These are phyloP conservation scores for Castanea mollissima DNA, from an alignment of 306 rosid species.

Conservation along the genomic window DNA sequence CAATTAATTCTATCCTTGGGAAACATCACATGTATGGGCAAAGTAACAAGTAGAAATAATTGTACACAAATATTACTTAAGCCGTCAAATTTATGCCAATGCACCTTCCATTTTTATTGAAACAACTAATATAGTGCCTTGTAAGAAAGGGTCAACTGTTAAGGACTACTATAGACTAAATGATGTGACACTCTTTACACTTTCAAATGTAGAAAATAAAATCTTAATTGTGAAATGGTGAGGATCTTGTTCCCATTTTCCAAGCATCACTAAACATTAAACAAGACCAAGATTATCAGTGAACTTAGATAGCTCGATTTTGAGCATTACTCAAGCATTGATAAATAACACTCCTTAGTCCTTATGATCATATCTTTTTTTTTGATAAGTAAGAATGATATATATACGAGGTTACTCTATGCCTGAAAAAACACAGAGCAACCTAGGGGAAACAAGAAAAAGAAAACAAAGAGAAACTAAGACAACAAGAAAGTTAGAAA, in stretches of 20 bases:
- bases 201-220: not conserved
- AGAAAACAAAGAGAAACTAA: too few species aligned
- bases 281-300: not conserved
- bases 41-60: not conserved
- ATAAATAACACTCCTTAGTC: not conserved
- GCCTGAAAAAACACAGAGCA: too few species aligned
- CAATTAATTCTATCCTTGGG: not conserved
- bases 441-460: too few species aligned
- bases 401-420: too few species aligned
- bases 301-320: not conserved
- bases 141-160: too few species aligned
- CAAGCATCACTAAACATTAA: not conserved
- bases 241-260: too few species aligned
- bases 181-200: not conserved
- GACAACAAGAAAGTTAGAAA: too few species aligned
- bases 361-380: too few species aligned
- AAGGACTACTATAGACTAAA: too few species aligned
- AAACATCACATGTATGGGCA: not conserved
- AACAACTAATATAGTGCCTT: not conserved
- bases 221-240: too few species aligned
- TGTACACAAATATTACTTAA: not conserved
- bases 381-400: too few species aligned
- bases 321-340: not conserved
- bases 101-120: not conserved
- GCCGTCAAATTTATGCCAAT: not conserved